These are phyloP conservation scores for Leccinum angustisporum DNA, from an alignment of 1,284 basidiomycete genomes.

Conservation along the genomic window DNA sequence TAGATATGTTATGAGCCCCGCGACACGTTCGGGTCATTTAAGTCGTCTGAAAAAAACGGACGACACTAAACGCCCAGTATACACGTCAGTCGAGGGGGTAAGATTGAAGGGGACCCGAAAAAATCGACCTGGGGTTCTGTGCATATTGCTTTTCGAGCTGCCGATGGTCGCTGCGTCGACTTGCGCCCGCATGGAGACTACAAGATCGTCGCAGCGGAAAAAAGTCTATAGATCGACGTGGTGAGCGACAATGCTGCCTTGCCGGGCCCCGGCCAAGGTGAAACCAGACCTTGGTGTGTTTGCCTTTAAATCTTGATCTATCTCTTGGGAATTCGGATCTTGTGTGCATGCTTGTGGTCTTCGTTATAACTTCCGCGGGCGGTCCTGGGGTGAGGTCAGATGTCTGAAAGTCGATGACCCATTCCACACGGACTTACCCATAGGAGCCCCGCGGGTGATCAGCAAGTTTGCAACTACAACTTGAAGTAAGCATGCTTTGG, in stretches of 20 bases:
- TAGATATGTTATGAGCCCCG: not conserved
- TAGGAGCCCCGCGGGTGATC: not conserved
- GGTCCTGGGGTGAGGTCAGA: not conserved
- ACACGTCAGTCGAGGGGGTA: not conserved
- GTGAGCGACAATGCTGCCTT: not conserved
- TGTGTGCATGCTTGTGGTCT: not conserved
- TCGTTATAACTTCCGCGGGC: not conserved
- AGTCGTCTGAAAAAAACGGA: not conserved
- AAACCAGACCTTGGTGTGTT: not conserved
- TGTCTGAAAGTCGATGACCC: not conserved
- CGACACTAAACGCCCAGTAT: not conserved
- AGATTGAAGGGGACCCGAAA: not conserved
- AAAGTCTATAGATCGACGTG: not conserved
- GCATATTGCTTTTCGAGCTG: not conserved
- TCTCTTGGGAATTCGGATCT: not conserved
- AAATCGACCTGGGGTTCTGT: not conserved
- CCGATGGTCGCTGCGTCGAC: not conserved
- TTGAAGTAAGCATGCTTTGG: not conserved
- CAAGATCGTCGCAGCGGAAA: not conserved
- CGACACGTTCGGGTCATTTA: not conserved
- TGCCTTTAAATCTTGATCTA: not conserved
- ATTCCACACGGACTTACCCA: not conserved
- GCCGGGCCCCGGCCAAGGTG: not conserved
- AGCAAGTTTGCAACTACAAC: not conserved
- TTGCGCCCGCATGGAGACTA: not conserved